Conservation (phyloP, 1,284 basidiomycete genomes). For the Boletus sp. region DNA sequence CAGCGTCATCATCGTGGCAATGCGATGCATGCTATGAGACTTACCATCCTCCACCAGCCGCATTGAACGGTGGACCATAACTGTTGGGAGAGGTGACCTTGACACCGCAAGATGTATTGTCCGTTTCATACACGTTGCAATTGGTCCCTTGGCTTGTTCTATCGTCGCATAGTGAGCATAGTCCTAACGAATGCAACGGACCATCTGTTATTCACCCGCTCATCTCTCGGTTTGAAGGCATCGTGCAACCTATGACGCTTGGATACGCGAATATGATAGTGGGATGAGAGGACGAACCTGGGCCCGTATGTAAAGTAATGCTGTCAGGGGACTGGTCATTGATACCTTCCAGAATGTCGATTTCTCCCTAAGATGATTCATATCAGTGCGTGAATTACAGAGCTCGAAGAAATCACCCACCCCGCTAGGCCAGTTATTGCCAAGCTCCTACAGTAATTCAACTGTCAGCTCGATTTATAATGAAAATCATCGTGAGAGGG, state of each 20-base stretch:
- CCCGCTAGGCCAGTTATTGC: slow-evolving; percentile 24
- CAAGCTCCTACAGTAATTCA: slow-evolving; percentile 20
- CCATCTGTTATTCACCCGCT: slow-evolving; percentile 43
- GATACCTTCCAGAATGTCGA: slow-evolving; percentile 69
- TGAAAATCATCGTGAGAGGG: background rate
- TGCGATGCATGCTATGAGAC: background rate
- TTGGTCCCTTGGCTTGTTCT: slow-evolving; percentile 43
- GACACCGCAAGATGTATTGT: slow-evolving; percentile 68
- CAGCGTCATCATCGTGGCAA: background rate
- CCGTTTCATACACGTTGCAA: slow-evolving; percentile 54
- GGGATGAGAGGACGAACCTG: slow-evolving; percentile 14
- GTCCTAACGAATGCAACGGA: background rate
- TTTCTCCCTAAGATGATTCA: slow-evolving; percentile 39
- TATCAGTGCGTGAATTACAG: background rate
- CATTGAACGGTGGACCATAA: slow-evolving; percentile 62
- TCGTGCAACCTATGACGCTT: slow-evolving; percentile 47
- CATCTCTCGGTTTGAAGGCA: slow-evolving; percentile 48
- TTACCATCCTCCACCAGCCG: slow-evolving; percentile 56
- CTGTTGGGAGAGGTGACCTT: slow-evolving; percentile 40
- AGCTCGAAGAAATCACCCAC: slow-evolving; percentile 9
- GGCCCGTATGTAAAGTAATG: slow-evolving; percentile 61
- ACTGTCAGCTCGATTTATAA: background rate
- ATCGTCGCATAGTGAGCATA: slow-evolving; percentile 1
- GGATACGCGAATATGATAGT: too few relatives aligned
- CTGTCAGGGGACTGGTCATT: slow-evolving; percentile 54